Evolutionary conservation across 306 rosid species (phyloP).

Genomic region (Casuarina glauca): DNA sequence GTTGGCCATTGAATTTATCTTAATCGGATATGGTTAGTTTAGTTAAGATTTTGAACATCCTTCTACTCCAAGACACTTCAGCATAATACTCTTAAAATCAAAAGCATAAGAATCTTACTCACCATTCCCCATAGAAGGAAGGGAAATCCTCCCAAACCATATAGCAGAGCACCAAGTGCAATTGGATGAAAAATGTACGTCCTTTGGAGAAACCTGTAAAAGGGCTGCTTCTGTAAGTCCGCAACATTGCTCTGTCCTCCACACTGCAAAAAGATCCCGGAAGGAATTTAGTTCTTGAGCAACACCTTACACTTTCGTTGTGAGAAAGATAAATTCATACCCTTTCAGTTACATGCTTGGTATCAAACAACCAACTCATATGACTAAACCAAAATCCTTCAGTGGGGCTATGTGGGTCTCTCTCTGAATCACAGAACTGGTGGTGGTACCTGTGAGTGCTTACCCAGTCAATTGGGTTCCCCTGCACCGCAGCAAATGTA

Average conservation of each 20-base stretch:
- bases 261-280: slow-evolving; percentile 48
- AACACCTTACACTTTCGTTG: neutral
- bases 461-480: slow-evolving; percentile 91
- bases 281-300: neutral
- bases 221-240: slow-evolving; percentile 76
- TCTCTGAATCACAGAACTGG: slow-evolving; percentile 85
- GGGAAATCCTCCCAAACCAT: slow-evolving; percentile 76
- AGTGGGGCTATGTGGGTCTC: slow-evolving; percentile 88
- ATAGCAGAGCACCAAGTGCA: slow-evolving; percentile 70
- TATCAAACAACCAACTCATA: slow-evolving; percentile 85
- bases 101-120: slow-evolving; percentile 16
- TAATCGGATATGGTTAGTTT: neutral
- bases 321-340: slow-evolving; percentile 35
- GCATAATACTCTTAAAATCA: neutral
- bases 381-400: slow-evolving; percentile 98
- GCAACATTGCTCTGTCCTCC: slow-evolving; percentile 71
- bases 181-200: slow-evolving; percentile 73
- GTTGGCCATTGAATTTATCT: neutral
- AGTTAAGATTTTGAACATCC: too few relatives aligned
- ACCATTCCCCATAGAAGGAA: slow-evolving; percentile 98
- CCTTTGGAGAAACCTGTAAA: slow-evolving; percentile 61
- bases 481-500: slow-evolving; percentile 40
- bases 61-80: neutral
- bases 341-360: slow-evolving; percentile 53
- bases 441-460: slow-evolving; percentile 92